These are phyloP conservation scores for Chrysoporthe puriensis DNA, from an alignment of 2,329 filamentous ascomycete genomes.

Conservation along the genomic window DNA sequence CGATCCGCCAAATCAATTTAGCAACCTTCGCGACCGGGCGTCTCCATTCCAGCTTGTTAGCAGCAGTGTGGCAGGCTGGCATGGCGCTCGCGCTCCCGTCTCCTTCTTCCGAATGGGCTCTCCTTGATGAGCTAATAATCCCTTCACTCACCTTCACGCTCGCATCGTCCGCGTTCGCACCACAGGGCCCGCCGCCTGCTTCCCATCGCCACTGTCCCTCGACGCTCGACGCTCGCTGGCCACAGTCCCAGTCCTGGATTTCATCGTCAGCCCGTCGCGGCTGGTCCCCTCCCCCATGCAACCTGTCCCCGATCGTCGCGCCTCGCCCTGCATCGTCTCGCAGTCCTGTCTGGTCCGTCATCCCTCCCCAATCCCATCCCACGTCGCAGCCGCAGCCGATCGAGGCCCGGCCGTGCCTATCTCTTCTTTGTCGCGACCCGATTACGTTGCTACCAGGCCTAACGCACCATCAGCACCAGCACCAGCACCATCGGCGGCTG, in stretches of 20 bases:
- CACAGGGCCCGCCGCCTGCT: background rate
- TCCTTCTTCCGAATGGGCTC: background rate
- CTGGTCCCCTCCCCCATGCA: background rate
- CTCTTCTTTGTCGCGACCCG: background rate
- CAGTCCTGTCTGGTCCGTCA: conserved; percentile 6
- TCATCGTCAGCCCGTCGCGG: conserved; percentile 1
- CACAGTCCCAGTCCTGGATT: background rate
- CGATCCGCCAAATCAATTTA: conserved; percentile 15
- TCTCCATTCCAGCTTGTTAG: background rate
- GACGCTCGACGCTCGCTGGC: background rate
- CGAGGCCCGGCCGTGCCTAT: background rate
- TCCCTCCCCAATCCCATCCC: background rate
- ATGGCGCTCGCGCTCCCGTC: background rate
- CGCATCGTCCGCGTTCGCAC: background rate
- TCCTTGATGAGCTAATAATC: background rate
- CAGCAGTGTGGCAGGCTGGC: background rate
- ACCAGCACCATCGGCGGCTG: background rate
- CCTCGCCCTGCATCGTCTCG: conserved; percentile 1
- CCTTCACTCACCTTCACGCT: background rate
- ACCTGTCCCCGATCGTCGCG: background rate
- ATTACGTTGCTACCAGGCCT: conserved; percentile 1
- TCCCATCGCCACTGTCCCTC: background rate
- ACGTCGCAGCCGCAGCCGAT: background rate
- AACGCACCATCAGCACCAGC: conserved; percentile 4
- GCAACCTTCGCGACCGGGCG: conserved; percentile 12